phyloP scores from a whole-genome alignment of 2,329 filamentous ascomycete species.

The Neonectria neomacrospora region DNA sequence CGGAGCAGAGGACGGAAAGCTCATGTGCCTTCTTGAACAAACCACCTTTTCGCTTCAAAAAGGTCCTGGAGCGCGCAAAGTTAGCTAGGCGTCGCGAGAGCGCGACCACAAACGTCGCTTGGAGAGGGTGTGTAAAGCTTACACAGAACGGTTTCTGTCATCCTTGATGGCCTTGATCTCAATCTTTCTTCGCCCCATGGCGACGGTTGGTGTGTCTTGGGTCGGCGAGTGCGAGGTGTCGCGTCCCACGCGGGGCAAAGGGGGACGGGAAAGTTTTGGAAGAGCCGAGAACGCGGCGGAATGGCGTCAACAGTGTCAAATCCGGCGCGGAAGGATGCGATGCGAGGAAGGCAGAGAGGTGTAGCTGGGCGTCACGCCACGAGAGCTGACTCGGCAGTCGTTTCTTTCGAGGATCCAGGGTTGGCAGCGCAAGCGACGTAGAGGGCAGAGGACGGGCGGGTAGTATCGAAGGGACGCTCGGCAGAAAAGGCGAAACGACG shows the following conservation, averaged over 20 bases:
- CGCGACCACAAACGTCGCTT: conserved; percentile 3
- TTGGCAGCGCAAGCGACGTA: conserved; percentile 27
- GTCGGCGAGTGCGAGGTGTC: conserved; percentile 28
- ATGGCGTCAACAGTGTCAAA: conserved; percentile 23
- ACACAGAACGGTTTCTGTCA: conserved; percentile 97
- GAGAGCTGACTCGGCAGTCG: conserved; percentile 24
- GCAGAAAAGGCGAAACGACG: conserved; percentile 5
- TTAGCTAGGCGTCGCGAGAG: conserved; percentile 33
- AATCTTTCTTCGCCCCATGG: conserved; percentile 98
- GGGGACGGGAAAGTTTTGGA: conserved; percentile 9
- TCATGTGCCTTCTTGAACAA: conserved; percentile 99
- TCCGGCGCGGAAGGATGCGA: conserved; percentile 12
- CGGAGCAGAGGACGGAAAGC: conserved; percentile 95
- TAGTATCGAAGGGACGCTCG: conserved; percentile 19
- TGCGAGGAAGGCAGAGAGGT: neutral
- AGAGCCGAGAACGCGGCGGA: conserved; percentile 27
- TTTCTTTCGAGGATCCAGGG: conserved; percentile 24
- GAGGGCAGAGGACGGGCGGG: conserved; percentile 10
- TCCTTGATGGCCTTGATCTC: conserved; percentile 99
- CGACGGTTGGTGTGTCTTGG: conserved; percentile 35
- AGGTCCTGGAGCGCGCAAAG: conserved; percentile 72
- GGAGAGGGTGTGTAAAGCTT: conserved; percentile 57
- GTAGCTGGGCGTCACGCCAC: conserved; percentile 23
- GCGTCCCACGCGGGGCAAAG: conserved; percentile 37
- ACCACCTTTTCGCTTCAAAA: conserved; percentile 97